Base-by-base conservation (phyloP, 2,329 filamentous ascomycete genomes). In the Myriosclerotinia curreyana region DNA sequence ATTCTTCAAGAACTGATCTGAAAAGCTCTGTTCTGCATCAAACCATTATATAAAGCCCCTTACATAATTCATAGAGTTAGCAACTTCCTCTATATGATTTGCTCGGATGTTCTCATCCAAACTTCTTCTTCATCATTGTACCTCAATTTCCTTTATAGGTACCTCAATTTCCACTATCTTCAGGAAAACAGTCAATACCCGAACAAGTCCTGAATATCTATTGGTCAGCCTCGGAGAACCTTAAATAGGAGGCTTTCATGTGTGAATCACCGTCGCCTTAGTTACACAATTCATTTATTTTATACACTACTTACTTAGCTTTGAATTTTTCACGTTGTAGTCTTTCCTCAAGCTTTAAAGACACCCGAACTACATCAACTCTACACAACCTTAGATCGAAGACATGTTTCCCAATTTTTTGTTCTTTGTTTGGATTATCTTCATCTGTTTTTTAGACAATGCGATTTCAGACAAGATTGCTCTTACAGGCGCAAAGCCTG, bases 331-430 rank as follows among this genome's bases (percentile, higher is more conserved):
- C 31, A 48, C 28, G 28, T 48, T 22, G 20, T 48, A 17, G 3
- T 17, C 55, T 36, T 58, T 58, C 8, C 31, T 48, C 9, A 1
- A 48, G 9, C 42, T 59, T 48, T 5, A 17, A 38, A 36, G 5
- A 48, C 48, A n/a, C 20, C 31, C 14, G 9, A 25, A 25, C 36
- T 36, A 48, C 20, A 48, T 25, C 42, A 36, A 17, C 28, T 48
- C 6, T 7, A 12, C 55, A 36, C 31, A 59, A 25, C n/a, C 31
- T 11, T 14, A 59, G n/a, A 59, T 59, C 22, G 28, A 48, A 48
- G 54, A 56, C 6, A 59, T 59, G 55, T 38, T 15, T 59, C 28
- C n/a, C 15, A 48, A 25, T 36, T 48, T 38, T 48, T 25, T 48
- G 42, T 6, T 59, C 14, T 11, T 22, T 48, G 5, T 25, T 25